These are phyloP conservation scores for Podila horticola DNA, from an alignment of 192 early-diverging fungal genomes.

Conservation along the genomic window DNA sequence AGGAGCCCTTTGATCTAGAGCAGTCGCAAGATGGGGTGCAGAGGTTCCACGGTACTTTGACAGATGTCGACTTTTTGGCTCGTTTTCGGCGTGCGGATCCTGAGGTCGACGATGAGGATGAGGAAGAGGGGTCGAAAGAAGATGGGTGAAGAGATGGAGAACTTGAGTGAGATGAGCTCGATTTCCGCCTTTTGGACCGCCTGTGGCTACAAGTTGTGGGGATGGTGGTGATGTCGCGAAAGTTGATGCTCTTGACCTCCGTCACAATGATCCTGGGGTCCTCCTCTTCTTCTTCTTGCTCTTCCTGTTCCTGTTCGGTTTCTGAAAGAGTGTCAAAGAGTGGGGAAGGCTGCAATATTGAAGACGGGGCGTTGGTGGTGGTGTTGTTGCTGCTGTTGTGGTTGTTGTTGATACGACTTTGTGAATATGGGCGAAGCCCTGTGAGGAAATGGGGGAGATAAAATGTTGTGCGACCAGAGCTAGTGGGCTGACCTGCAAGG, in stretches of 20 bases:
- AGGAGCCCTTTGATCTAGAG: conserved; percentile 1
- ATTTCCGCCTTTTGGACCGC: conserved; percentile 33
- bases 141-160: background rate
- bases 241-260: conserved; percentile 40
- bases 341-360: background rate
- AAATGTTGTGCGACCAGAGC: conserved; percentile 1
- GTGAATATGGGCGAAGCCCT: background rate
- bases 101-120: conserved; percentile 8
- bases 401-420: background rate
- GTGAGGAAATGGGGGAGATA: conserved; percentile 20
- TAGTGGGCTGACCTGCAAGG: background rate
- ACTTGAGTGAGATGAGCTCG: conserved; percentile 12
- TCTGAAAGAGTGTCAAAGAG: background rate
- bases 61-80: conserved; percentile 39
- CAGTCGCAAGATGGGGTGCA: conserved; percentile 32
- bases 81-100: conserved; percentile 33
- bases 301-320: background rate
- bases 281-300: background rate
- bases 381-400: background rate
- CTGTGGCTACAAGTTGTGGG: conserved; percentile 26
- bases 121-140: conserved; percentile 2
- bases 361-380: background rate
- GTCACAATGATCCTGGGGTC: conserved; percentile 29
- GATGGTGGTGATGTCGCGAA: conserved; percentile 46
- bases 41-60: conserved; percentile 8